Evolutionary conservation across 345 rosid genomes (phyloP), one percentile per base, ranked within the genome.

Genomic region (Arabis alpina): DNA sequence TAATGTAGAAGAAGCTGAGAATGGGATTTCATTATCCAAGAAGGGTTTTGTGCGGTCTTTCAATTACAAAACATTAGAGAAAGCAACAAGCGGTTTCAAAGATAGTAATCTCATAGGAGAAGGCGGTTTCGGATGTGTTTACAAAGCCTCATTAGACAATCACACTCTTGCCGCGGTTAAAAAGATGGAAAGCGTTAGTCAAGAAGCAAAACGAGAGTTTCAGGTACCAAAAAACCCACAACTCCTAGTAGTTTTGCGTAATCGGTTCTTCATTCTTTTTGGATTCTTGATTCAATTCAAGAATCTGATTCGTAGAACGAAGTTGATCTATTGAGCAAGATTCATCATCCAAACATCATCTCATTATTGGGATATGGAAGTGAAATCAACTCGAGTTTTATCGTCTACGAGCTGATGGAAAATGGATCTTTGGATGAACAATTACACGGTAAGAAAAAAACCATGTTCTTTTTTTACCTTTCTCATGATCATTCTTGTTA

Each of bases 101-200:
- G 91, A 85, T 37, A 68, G 77, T 44, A 86, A 84, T 66, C 77
- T 86, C 42, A 27, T 94, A 81, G 99, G 99, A 52, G 66, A 71
- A 72, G 99, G 99, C 8, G 99, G 91, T 42, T 94, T 94, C 64
- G 99, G 97, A 52, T 77, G 68, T 66, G 99, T 94, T 69, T 94
- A 87, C 75, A 86, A 85, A 79, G 94, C 96, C 30, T 66, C 39
- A 9, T 64, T 94, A 75, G 90, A 87, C 5, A 83, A 77, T 74
- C 79, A 71, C 77, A 68, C 76, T 63, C 65, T 49, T 45, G 87
- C 82, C 37, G 97, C 99, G 2, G 93, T 94, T 30, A 94, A 94
- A 83, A 94, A 85, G 69, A 77, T 87, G 34, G 83, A 91, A 44
- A 87, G 87, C 67, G 73, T 64, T 51, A 82, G 63, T 61, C 89